Evolutionary conservation across 2,329 filamentous ascomycete genomes (phyloP).

Genomic region (Alternaria infectoria): DNA sequence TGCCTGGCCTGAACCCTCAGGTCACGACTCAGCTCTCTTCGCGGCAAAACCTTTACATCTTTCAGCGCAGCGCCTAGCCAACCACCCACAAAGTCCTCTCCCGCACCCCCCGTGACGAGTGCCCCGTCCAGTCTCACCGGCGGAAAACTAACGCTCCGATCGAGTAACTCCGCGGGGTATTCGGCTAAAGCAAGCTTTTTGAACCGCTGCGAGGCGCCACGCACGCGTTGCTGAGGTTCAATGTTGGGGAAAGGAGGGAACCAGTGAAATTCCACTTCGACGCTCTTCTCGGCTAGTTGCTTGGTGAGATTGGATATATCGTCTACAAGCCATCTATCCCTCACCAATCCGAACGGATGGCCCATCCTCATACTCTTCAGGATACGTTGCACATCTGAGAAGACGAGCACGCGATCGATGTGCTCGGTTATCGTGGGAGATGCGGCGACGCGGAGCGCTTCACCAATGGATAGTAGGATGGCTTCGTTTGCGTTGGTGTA

Average conservation of each 20-base stretch:
- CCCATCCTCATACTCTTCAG: background rate
- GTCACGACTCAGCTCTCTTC: background rate
- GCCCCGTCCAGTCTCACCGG: background rate
- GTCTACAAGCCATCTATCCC: background rate
- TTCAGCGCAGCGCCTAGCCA: fast-evolving
- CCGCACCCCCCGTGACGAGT: background rate
- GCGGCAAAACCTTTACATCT: background rate
- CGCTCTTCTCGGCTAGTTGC: background rate
- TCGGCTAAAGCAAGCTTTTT: background rate
- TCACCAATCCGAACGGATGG: background rate
- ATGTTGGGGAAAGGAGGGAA: background rate
- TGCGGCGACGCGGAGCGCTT: background rate
- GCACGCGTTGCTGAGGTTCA: background rate
- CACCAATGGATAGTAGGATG: background rate
- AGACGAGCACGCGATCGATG: background rate
- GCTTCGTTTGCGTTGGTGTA: background rate
- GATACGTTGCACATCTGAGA: background rate
- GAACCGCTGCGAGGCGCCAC: background rate
- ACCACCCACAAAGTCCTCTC: background rate
- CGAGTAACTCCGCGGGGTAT: background rate
- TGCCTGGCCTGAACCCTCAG: background rate
- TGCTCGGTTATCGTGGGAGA: background rate
- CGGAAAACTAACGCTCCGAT: background rate
- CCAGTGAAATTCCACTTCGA: background rate
- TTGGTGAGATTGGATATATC: background rate